Conservation (phyloP, 1,284 basidiomycete species). For the Sporisorium iseilematis-ciliati region DNA sequence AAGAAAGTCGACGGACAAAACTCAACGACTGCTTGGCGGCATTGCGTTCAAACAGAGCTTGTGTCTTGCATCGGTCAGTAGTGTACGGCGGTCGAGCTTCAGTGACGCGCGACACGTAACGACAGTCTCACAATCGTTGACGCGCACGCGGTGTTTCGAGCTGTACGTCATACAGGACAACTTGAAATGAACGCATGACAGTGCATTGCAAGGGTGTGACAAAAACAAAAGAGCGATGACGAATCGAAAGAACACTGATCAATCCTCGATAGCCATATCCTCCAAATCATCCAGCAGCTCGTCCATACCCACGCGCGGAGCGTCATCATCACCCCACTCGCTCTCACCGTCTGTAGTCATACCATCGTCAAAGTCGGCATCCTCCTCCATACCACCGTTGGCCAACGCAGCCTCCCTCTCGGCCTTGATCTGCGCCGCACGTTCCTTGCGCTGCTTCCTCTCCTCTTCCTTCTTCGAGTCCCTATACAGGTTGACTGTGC, state of each 20-base stretch:
- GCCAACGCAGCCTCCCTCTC: constrained; percentile 68
- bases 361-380: constrained; percentile 57
- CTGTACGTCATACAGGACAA: no score
- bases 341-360: constrained; percentile 71
- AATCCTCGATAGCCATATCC: constrained; percentile 66
- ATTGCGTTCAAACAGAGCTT: no score
- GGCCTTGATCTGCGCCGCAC: constrained; percentile 61
- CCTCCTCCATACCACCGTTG: constrained; percentile 72
- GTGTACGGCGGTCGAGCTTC: no score
- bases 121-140: no score
- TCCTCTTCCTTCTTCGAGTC: constrained; percentile 73
- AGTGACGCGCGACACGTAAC: no score
- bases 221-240: no score
- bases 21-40: no score
- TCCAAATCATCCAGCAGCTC: constrained; percentile 94
- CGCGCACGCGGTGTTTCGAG: no score
- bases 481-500: constrained; percentile 86
- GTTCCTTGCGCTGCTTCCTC: constrained; percentile 67
- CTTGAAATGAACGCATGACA: no score
- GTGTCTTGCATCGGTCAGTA: no score
- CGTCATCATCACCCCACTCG: constrained; percentile 83
- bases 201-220: no score
- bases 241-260: neutral
- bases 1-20: no score
- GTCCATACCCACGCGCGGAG: constrained; percentile 75